phyloP scores from a whole-genome alignment of 148 eudicot genomes.

The Chenopodium suecicum region DNA sequence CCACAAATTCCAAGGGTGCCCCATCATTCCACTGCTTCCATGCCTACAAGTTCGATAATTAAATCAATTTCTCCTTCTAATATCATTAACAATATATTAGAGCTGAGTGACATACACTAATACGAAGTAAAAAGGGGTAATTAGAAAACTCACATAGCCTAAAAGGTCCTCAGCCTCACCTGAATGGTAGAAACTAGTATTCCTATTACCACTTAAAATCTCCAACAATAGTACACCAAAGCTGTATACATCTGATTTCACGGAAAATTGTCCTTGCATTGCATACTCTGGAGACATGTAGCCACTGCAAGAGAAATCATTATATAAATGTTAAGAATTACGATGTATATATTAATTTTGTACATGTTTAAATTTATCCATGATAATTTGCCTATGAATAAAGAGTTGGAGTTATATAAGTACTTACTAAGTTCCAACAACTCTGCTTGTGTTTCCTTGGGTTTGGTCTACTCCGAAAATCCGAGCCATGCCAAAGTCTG shows the following conservation, averaged over 20 bases:
- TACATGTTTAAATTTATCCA: no score
- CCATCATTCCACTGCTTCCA: constrained; percentile 34
- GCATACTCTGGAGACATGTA: constrained; percentile 36
- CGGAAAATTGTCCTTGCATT: constrained; percentile 25
- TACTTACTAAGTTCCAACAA: constrained; percentile 19
- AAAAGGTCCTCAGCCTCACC: constrained; percentile 1
- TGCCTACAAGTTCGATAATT: not conserved
- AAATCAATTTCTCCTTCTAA: not conserved
- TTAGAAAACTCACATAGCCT: constrained; percentile 7
- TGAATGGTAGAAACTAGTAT: constrained; percentile 12
- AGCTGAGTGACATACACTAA: no score
- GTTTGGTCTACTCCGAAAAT: constrained; percentile 48
- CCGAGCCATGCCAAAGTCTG: constrained; percentile 70
- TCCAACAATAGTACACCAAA: constrained; percentile 34
- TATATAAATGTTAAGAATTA: no score
- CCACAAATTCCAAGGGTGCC: constrained; percentile 27
- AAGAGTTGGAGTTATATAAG: no score
- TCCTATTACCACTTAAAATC: constrained; percentile 32
- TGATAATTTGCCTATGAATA: no score
- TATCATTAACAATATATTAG: no score
- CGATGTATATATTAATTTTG: no score
- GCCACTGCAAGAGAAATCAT: constrained; percentile 17
- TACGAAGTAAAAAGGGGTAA: not conserved
- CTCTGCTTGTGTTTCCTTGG: constrained; percentile 48
- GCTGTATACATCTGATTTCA: constrained; percentile 34